Evolutionary conservation across 2,329 filamentous ascomycete genomes (phyloP), one percentile per base, ranked within the genome.

Genomic region (Fusarium kyushuense): DNA sequence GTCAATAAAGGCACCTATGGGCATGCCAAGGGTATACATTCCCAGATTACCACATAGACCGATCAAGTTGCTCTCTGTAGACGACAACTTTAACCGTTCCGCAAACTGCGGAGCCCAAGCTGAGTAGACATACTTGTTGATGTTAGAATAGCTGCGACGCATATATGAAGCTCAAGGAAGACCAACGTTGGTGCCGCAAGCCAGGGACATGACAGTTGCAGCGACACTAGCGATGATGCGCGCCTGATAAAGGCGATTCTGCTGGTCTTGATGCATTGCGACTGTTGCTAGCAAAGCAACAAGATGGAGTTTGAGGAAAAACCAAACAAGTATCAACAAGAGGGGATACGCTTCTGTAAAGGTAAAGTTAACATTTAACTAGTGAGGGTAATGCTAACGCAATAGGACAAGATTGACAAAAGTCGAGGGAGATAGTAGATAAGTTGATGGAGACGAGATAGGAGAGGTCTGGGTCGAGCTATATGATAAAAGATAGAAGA

Each of bases 81-180:
- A 91, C 16, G 94, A 94, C 64, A 98, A 87, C 76, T 91, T 89
- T 73, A 99, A 84, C 72, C 88, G 90, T 75, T 96, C 90, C 49
- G 94, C 94, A 76, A 97, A 97, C 80, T 97, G 94, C 21, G 96
- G 96, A 16, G 93, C 94, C 94, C 96, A 99, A 80, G 95, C 95
- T 56, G 94, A 97, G 81, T 97, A 99, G 76, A 94, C 95, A 87
- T 99, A 98, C 93, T 97, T 76, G 49, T 49, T 32, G 46, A 53
- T 47, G 58, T 72, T 66, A 63, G 55, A 48, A 48, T 11, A 36
- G 21, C 32, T 54, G 41, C 16, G 10, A 27, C 35, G 12, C n/a
- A 21, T 35, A 38, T 12, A 29, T 35, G 17, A 54, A 23, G 38
- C 41, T 45, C 12, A 23, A 61, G 35, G 21, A 32, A 57, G 29